Evolutionary conservation across 306 rosid species (phyloP).

Genomic region (Datisca glomerata): DNA sequence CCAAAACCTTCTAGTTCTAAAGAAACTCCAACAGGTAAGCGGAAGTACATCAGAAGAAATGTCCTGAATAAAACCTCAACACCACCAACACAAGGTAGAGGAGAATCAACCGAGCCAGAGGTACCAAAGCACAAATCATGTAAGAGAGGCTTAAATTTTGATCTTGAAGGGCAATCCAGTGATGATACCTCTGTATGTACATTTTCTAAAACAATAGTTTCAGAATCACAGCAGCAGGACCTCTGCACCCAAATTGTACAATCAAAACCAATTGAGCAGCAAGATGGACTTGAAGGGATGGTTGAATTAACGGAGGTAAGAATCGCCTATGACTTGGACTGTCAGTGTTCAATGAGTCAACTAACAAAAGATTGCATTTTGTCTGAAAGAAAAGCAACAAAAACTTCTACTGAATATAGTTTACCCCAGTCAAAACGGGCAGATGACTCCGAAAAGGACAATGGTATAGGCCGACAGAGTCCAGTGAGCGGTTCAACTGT

Average conservation of each 20-base stretch:
- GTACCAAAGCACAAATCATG: constrained; percentile 3
- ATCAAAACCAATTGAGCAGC: constrained; percentile 1
- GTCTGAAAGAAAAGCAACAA: constrained; percentile 7
- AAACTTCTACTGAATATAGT: constrained; percentile 5
- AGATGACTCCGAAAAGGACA: not conserved
- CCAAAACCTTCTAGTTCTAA: constrained; percentile 4
- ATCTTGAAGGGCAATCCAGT: not conserved
- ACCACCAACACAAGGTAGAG: constrained; percentile 4
- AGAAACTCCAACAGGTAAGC: not conserved
- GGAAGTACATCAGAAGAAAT: constrained; percentile 10
- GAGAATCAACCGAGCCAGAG: constrained; percentile 7
- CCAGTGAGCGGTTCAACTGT: not conserved
- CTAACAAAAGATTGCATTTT: not conserved
- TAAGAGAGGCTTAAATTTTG: constrained; percentile 11
- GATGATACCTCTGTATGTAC: not conserved
- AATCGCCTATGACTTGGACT: constrained; percentile 5
- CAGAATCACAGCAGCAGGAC: constrained; percentile 3
- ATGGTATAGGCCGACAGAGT: constrained; percentile 3
- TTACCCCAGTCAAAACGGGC: not conserved
- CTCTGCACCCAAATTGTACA: not conserved
- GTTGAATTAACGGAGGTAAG: constrained; percentile 2
- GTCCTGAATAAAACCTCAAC: constrained; percentile 7
- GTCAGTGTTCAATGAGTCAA: constrained; percentile 6
- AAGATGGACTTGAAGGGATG: not conserved
- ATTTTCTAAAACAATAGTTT: not conserved